A percentile compares a stretch with the other conserved stretches of the same genome.
These are phyloP conservation scores for Vaccinium macrocarpon DNA, from an alignment of 148 eudicot genomes.

Conservation along the genomic window DNA sequence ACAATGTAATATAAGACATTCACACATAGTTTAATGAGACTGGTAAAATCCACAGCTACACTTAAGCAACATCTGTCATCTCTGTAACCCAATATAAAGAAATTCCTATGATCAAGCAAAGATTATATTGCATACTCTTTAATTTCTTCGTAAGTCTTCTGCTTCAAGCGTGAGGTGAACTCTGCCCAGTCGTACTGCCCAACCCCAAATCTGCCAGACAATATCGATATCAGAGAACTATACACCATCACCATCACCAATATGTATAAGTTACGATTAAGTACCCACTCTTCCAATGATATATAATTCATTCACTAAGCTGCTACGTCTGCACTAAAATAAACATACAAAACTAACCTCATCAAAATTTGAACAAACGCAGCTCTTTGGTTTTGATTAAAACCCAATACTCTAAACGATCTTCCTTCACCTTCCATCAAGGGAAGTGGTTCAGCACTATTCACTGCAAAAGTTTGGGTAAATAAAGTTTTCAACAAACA, in stretches of 20 bases:
- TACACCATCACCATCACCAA: not conserved
- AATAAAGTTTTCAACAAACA: slow-evolving; percentile 14
- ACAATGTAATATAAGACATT: not conserved
- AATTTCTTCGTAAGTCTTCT: slow-evolving; percentile 84
- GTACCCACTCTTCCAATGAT: not conserved
- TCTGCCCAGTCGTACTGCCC: slow-evolving; percentile 92
- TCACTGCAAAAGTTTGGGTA: slow-evolving; percentile 42
- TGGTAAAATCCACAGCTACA: not conserved
- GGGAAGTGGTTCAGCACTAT: slow-evolving; percentile 62
- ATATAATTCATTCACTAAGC: not conserved
- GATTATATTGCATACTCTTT: slow-evolving; percentile 47
- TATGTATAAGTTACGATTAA: not conserved
- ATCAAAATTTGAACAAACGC: slow-evolving; percentile 83
- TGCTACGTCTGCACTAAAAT: not conserved
- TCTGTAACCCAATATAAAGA: not conserved
- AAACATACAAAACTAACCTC: slow-evolving; percentile 53
- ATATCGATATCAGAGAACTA: slow-evolving; percentile 2
- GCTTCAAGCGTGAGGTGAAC: slow-evolving; percentile 81
- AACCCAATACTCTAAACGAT: slow-evolving; percentile 82
- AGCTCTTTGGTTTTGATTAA: slow-evolving; percentile 91
- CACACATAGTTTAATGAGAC: not conserved
- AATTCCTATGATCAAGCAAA: slow-evolving; percentile 1
- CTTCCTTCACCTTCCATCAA: slow-evolving; percentile 98
- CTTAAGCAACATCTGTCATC: not conserved
- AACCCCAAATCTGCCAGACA: slow-evolving; percentile 67